These are phyloP conservation scores for Platismatia glauca DNA, from an alignment of 495 filamentous ascomycete genomes.

Conservation along the genomic window DNA sequence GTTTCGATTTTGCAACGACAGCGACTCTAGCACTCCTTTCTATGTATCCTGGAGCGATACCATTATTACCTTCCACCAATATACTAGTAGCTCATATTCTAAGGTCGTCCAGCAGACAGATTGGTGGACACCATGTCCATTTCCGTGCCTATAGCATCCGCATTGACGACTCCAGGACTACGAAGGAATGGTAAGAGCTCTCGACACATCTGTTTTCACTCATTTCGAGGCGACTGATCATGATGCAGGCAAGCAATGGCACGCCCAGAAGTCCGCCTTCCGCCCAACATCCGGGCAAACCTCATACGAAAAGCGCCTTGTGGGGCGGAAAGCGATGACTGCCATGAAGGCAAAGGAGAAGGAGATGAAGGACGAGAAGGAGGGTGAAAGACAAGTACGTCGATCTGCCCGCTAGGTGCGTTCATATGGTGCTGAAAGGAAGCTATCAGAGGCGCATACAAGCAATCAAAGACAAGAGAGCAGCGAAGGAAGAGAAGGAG, in stretches of 20 bases:
- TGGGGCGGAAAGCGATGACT: slow-evolving; percentile 52
- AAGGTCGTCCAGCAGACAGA: neutral
- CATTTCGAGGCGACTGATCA: slow-evolving; percentile 1
- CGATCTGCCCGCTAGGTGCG: neutral
- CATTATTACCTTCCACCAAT: neutral
- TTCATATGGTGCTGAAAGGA: neutral
- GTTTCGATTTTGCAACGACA: neutral
- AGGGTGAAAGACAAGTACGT: slow-evolving; percentile 69
- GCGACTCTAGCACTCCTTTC: neutral
- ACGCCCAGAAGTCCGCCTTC: slow-evolving; percentile 72
- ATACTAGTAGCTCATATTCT: neutral
- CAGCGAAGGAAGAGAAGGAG: slow-evolving; percentile 84
- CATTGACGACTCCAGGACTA: slow-evolving; percentile 39
- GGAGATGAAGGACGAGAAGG: slow-evolving; percentile 94
- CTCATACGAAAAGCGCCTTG: slow-evolving; percentile 66
- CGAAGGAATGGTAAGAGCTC: slow-evolving; percentile 51
- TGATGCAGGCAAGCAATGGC: slow-evolving; percentile 87
- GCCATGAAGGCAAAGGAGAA: slow-evolving; percentile 81
- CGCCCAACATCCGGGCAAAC: slow-evolving; percentile 68
- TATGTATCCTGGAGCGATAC: neutral
- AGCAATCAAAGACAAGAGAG: slow-evolving; percentile 71
- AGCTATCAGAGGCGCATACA: slow-evolving; percentile 57
- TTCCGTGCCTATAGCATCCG: neutral
- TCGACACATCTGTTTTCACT: neutral
- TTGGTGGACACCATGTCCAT: neutral